Evolutionary conservation across 257 asterid species (phyloP).

Genomic region (Nicotiana tabacum): DNA sequence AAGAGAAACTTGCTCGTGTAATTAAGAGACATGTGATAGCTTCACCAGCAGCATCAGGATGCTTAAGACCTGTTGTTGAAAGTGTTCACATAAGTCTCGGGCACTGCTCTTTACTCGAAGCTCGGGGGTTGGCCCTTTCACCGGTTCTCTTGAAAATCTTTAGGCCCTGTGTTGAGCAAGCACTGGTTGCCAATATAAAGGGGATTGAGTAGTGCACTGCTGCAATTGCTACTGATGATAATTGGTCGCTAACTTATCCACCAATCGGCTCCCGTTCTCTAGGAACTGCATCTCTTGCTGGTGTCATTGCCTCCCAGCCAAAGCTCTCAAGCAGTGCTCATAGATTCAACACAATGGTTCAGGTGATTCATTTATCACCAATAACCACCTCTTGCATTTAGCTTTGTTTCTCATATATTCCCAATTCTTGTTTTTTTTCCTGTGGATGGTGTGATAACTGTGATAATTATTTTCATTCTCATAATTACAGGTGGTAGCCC

Average conservation of each 20-base stretch:
- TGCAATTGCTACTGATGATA: conserved; percentile 83
- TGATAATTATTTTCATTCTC: too few relatives aligned
- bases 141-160: conserved; percentile 65
- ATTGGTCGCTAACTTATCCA: conserved; percentile 63
- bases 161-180: conserved; percentile 74
- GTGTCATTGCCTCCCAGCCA: conserved; percentile 44
- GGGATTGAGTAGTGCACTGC: conserved; percentile 69
- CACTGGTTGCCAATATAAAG: conserved; percentile 56
- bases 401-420: too few relatives aligned
- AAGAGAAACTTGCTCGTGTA: conserved; percentile 37
- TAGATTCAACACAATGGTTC: conserved; percentile 77
- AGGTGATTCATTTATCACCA: conserved; percentile 33
- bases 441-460: background rate
- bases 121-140: conserved; percentile 79
- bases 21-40: conserved; percentile 63
- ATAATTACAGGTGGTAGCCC: background rate
- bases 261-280: conserved; percentile 58
- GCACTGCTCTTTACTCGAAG: conserved; percentile 69
- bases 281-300: conserved; percentile 33
- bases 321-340: conserved; percentile 82
- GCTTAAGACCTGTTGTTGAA: conserved; percentile 74
- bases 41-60: conserved; percentile 81
- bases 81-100: conserved; percentile 73
- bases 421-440: background rate
- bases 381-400: background rate